A percentile compares a stretch with the other conserved stretches of the same genome.
Evolutionary conservation across 441 rosid species (phyloP).

Genomic region (California macrophylla): DNA sequence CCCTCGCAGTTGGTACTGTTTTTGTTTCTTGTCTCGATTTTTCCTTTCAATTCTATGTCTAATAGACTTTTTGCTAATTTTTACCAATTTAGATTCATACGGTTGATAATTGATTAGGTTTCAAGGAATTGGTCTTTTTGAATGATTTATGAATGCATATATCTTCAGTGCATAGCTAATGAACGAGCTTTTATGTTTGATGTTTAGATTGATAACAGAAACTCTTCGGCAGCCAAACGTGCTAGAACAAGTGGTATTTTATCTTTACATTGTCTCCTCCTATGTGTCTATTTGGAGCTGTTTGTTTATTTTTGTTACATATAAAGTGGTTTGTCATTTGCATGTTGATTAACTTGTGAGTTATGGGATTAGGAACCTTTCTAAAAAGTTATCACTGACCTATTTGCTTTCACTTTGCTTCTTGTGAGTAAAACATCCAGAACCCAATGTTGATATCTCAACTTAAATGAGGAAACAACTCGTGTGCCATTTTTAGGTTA

Average conservation of each 20-base stretch:
- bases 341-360: neutral
- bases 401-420: neutral
- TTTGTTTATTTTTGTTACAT: neutral
- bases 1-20: neutral
- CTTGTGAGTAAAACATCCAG: neutral
- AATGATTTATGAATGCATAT: neutral
- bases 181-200: neutral
- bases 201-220: constrained; percentile 76
- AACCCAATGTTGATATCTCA: neutral
- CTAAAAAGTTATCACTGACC: neutral
- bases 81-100: neutral
- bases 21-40: too few species aligned
- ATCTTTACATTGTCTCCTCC: neutral
- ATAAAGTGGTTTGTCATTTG: neutral
- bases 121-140: neutral
- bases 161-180: neutral
- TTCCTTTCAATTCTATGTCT: too few species aligned
- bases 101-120: neutral
- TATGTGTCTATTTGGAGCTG: neutral
- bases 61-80: too few species aligned
- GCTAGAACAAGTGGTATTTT: constrained; percentile 87
- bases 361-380: neutral
- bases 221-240: constrained; percentile 92
- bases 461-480: neutral
- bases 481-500: neutral